Conservation (phyloP, 345 rosid species). For the Dovyalis caffra region DNA sequence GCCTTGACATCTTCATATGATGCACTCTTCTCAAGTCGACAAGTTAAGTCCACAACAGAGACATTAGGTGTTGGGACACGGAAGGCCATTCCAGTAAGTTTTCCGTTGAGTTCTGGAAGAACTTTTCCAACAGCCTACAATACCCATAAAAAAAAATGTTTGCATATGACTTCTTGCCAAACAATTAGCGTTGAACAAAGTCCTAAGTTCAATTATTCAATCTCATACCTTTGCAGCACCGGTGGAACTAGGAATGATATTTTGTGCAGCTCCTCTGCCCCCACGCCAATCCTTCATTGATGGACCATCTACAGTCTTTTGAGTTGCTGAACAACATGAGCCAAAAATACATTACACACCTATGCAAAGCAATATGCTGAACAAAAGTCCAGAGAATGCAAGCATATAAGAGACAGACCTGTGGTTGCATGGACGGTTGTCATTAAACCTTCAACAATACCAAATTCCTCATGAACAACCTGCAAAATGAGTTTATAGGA, state of each 20-base stretch:
- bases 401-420: conserved; percentile 43
- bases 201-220: neutral
- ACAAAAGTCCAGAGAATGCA: neutral
- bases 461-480: conserved; percentile 99
- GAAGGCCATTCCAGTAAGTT: conserved; percentile 99
- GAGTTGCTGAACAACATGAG: conserved; percentile 68
- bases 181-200: neutral
- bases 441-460: conserved; percentile 95
- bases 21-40: conserved; percentile 93
- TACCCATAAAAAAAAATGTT: neutral
- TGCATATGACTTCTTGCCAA: neutral
- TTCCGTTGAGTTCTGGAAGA: conserved; percentile 96
- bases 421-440: conserved; percentile 99
- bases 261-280: conserved; percentile 96
- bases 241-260: conserved; percentile 98
- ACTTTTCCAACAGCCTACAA: conserved; percentile 97
- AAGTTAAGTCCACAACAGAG: conserved; percentile 96
- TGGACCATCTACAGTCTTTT: conserved; percentile 98
- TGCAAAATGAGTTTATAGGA: conserved; percentile 21
- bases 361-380: neutral
- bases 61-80: conserved; percentile 97
- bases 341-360: conserved; percentile 13
- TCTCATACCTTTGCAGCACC: conserved; percentile 92
- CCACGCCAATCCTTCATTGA: conserved; percentile 99
- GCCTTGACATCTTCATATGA: conserved; percentile 93